Percentiles rank a stretch among this genome's conserved stretches.
phyloP scores from a whole-genome alignment of 139 green algal species.

The Pleodorina starrii region DNA sequence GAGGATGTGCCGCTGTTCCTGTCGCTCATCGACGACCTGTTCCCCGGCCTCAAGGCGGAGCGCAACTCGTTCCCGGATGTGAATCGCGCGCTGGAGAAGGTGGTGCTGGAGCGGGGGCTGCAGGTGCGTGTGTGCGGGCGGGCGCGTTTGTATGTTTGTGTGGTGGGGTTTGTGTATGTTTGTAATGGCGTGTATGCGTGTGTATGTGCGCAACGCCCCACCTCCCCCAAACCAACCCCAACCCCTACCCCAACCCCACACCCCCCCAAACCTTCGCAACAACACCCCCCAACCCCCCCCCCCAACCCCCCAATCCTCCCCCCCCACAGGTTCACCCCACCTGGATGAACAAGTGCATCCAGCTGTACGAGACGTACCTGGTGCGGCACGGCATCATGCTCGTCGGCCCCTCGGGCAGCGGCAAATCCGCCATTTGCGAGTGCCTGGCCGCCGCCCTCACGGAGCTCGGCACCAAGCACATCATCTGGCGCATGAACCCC shows the following conservation, averaged over 20 bases:
- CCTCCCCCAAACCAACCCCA: too few relatives aligned
- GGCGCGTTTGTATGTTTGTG: too few relatives aligned
- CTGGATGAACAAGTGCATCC: constrained; percentile 96
- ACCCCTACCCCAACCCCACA: too few relatives aligned
- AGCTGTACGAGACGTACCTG: constrained; percentile 97
- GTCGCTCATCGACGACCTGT: constrained; percentile 95
- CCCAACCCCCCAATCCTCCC: background rate
- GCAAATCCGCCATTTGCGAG: constrained; percentile 93
- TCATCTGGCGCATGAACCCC: constrained; percentile 93
- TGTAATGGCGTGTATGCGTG: too few relatives aligned
- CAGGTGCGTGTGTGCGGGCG: constrained; percentile 63
- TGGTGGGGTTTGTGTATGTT: too few relatives aligned
- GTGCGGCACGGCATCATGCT: constrained; percentile 96
- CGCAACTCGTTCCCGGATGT: constrained; percentile 85
- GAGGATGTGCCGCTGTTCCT: constrained; percentile 97
- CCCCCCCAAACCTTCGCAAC: too few relatives aligned
- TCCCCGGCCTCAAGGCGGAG: constrained; percentile 85
- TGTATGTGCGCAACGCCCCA: too few relatives aligned
- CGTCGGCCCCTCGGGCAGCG: constrained; percentile 88
- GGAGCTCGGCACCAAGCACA: constrained; percentile 89
- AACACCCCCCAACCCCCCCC: too few relatives aligned
- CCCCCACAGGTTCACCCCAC: constrained; percentile 68
- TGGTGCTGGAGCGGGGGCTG: constrained; percentile 71
- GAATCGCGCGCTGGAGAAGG: constrained; percentile 78
- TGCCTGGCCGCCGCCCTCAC: constrained; percentile 90